Evolutionary conservation across 768 basidiomycete genomes (phyloP), one percentile per base, ranked within the genome.

Genomic region (Phanerochaete sordida): DNA sequence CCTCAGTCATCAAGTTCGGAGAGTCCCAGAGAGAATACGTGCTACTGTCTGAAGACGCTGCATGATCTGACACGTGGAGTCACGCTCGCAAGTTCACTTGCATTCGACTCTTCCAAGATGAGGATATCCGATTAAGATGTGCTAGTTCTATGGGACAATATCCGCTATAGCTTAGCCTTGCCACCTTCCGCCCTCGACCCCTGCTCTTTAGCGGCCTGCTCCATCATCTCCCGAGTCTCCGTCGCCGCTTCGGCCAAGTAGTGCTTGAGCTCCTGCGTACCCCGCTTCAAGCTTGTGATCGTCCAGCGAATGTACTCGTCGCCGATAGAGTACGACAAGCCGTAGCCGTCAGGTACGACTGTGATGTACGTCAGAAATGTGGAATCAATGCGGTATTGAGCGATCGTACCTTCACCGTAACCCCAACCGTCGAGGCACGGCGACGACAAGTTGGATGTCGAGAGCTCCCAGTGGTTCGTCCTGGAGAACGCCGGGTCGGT

Each of bases 291-390:
- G 56, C 87, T 88, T 64, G 95, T 96, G 65, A 97, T 88, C 54
- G 91, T 93, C 93, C 94, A 98, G 50, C 92, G 85, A 58, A 98
- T 83, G 64, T 88, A 87, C 53, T 86, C 74, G 60, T 91, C 86
- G 31, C 87, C 91, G 68, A 99, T 95, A 2, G 91, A 81, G 74
- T 99, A 98, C 31, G 92, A 85, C 30, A 98, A 74, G 21, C 96
- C 96, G 68, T 92, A 96, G 3, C 95, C 96, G 64, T 96, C 93
- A 0, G 85, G 81, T 0, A 97, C 95, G 28, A 98, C 95, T 90
- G 61, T 8, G 24, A n/a, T n/a, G 37, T 45, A 15, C 27, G 31
- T 11, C 30, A 33, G 23, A 24, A 24, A n/a, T 48, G 39, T 44
- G 48, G 46, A n/a, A 31, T 8, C 27, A 51, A 7, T 1, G 16